Evolutionary conservation across 139 green algal species (phyloP).

Genomic region (Eudorina sp.): DNA sequence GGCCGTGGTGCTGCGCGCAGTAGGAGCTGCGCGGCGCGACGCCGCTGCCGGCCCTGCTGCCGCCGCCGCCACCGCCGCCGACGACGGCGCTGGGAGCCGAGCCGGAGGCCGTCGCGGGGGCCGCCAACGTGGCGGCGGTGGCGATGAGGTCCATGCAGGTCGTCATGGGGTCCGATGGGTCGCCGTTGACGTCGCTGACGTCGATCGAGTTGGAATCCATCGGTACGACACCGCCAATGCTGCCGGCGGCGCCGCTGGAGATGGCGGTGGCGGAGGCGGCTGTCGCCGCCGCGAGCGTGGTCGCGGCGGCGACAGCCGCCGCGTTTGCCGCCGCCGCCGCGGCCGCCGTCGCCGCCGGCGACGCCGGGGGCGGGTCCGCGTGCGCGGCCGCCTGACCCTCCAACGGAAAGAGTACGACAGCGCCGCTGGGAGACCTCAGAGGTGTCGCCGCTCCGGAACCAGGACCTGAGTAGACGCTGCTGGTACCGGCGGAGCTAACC

Average conservation of each 20-base stretch:
- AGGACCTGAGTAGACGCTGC: not conserved
- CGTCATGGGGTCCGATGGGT: not conserved
- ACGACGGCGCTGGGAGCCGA: not conserved
- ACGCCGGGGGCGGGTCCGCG: not conserved
- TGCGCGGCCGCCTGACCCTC: not conserved
- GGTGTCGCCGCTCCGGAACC: not conserved
- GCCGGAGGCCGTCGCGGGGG: not conserved
- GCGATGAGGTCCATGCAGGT: slow-evolving; percentile 12
- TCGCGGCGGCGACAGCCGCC: not conserved
- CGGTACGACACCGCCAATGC: not conserved
- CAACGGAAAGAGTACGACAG: not conserved
- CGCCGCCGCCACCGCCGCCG: too few relatives aligned
- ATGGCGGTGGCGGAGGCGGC: not conserved
- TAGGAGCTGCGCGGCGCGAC: not conserved
- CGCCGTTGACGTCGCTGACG: not conserved
- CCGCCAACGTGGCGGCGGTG: not conserved
- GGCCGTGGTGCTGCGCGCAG: not conserved
- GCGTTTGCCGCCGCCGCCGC: not conserved
- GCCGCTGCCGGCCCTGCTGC: not conserved
- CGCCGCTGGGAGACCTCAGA: not conserved
- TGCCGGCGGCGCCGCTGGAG: not conserved
- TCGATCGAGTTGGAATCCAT: not conserved
- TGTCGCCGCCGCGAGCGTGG: not conserved
- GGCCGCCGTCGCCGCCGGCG: not conserved
- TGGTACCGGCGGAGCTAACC: not conserved